Base-by-base conservation (phyloP, 139 green algal species). In the Chlamydomonas schloesseri region DNA sequence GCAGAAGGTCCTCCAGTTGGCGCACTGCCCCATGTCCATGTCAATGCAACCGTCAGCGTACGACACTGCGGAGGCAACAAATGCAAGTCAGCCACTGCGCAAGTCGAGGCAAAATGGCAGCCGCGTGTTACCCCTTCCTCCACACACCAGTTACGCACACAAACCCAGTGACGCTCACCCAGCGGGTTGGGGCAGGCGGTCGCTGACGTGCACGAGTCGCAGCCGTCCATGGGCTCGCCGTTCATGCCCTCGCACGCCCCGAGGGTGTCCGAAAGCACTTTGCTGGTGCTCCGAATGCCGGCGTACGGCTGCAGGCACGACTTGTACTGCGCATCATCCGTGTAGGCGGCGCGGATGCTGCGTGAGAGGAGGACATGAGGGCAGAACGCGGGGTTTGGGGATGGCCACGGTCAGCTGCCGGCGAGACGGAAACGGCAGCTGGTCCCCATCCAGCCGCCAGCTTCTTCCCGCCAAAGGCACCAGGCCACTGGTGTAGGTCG, bases 1-100 rank as follows among this genome's bases (percentile, higher is more conserved):
- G 42, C 79, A 86, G 36, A 75, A 71, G 37, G 36, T 9, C 9
- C 29, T 28, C 79, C 46, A 46, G 60, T 15, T n/a, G 36, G 9
- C 24, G 76, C 76, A 83, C 37, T 83, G 76, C 15, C 37, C 76
- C 76, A 83, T 83, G 62, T 46, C 24, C 60, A 73, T 73, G 60
- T 60, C 60, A 20, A 83, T 57, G 28, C 76, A 83, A 37, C 76
- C 76, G 6, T 18, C 15, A 23, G 36, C 71, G 58, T 82, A 82
- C 31, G 57, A 58, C 34, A 71, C 75, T 73, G 69, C 34, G 34
- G 3, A 23, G 23, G n/a, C n/a, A n/a, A n/a, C 18, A n/a, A 3
- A 67, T 5, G 55, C 20, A 17, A 23, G 21, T 62, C 2, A 2
- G 55, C 20, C 9, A 62, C 20, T 4, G 55, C 6, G 55, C 20